Percentiles rank a stretch among this genome's conserved stretches.
phyloP scores from a whole-genome alignment of 1,139 yeast genomes.

The Pneumocystis oryctolagi region DNA sequence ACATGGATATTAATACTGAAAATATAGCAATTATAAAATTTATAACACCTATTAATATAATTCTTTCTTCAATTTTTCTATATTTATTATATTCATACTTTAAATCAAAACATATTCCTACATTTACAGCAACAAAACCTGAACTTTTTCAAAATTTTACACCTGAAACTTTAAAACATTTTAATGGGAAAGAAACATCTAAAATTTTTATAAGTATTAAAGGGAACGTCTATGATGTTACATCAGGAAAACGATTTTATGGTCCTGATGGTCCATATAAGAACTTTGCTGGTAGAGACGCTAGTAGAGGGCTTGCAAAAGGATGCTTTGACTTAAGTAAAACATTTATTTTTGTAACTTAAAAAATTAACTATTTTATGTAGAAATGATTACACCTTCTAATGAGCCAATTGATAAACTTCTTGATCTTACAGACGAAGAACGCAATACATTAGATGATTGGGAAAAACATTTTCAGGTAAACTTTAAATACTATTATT shows the following conservation, averaged over 20 bases:
- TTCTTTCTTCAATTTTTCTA: not conserved
- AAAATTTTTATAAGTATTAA: constrained; percentile 69
- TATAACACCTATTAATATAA: not conserved
- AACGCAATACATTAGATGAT: constrained; percentile 64
- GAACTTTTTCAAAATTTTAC: constrained; percentile 68
- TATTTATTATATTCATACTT: not conserved
- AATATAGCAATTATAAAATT: not conserved
- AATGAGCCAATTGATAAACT: constrained; percentile 55
- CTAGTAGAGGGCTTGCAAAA: constrained; percentile 81
- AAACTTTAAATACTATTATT: not conserved
- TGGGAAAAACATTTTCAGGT: constrained; percentile 34
- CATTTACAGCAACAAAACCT: constrained; percentile 31
- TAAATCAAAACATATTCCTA: not conserved
- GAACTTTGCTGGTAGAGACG: constrained; percentile 93
- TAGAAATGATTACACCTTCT: constrained; percentile 25
- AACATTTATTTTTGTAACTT: not conserved
- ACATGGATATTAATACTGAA: not conserved
- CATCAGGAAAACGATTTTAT: constrained; percentile 68
- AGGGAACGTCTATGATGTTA: constrained; percentile 77
- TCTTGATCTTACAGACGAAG: constrained; percentile 35
- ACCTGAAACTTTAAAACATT: constrained; percentile 56
- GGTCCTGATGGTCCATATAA: constrained; percentile 42
- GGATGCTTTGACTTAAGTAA: constrained; percentile 59
- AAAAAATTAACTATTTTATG: not conserved
- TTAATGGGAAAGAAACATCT: constrained; percentile 62